A percentile compares a stretch with the other conserved stretches of the same genome.
Evolutionary conservation across 1,284 basidiomycete genomes (phyloP).

Genomic region (Xerocomus amazonicus): DNA sequence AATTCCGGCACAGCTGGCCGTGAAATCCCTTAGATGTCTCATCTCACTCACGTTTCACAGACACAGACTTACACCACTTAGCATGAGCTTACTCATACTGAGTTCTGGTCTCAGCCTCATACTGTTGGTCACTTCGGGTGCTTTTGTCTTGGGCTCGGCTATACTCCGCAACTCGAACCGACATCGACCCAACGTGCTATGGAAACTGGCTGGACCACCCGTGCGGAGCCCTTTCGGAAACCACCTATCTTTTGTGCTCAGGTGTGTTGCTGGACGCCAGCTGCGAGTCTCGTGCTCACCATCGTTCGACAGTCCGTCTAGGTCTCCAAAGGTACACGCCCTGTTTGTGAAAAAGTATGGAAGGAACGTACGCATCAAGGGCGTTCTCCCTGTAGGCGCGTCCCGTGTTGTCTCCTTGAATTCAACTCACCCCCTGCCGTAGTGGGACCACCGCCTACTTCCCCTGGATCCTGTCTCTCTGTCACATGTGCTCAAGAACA

Average conservation of each 20-base stretch:
- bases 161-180: constrained; percentile 33
- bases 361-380: constrained; percentile 58
- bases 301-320: constrained; percentile 44
- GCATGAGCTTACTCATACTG: background rate
- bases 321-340: constrained; percentile 53
- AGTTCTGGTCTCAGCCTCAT: background rate
- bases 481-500: constrained; percentile 64
- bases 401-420: background rate
- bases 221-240: constrained; percentile 45
- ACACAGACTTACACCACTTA: no score
- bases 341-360: constrained; percentile 51
- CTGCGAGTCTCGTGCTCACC: constrained; percentile 2
- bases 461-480: constrained; percentile 74
- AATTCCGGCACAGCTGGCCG: no score
- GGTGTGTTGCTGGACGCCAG: constrained; percentile 40
- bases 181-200: constrained; percentile 46
- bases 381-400: constrained; percentile 56
- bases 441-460: constrained; percentile 77
- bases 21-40: no score
- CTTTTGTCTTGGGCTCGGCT: constrained; percentile 23
- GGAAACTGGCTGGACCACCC: constrained; percentile 57
- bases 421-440: constrained; percentile 6
- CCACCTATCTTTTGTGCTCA: constrained; percentile 53
- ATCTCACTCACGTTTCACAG: no score
- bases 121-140: constrained; percentile 1